Evolutionary conservation across 106 monocot species (phyloP), one percentile per base, ranked within the genome.

Genomic region (Ottelia alismoides): DNA sequence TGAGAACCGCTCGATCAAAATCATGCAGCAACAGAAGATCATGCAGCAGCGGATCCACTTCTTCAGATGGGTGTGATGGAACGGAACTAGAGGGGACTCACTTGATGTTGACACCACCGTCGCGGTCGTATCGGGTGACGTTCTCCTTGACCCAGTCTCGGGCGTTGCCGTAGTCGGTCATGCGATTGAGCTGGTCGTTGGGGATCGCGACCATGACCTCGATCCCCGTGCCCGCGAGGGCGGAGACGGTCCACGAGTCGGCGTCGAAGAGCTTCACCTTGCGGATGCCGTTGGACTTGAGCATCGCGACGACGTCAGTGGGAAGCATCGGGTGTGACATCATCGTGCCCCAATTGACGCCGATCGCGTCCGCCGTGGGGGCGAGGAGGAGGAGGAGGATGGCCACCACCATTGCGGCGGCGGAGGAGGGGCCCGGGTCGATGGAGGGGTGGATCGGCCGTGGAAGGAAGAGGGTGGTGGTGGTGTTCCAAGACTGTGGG

Each of bases 91-190:
- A n/a, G n/a, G n/a, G n/a, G n/a, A n/a, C n/a, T n/a, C n/a, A n/a
- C n/a, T n/a, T n/a, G n/a, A n/a, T n/a, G n/a, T n/a, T 65, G 53
- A 78, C 65, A 21, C 65, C 75, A 30, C 91, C 91, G 28, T 78
- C 75, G 59, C 75, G 78, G 22, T 69, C 74, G 40, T 73, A 92
- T 53, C 91, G 76, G 12, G 70, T 70, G 55, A 70, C 70, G 25
- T 61, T 70, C 29, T 61, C 9, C 51, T 70, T 55, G 24, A 70
- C 70, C 70, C 62, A 70, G 3, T 55, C 30, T 31, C 31, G 47
- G 22, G 62, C 70, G 14, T 30, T 22, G 26, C 10, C 55, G 31
- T 61, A 62, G 26, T 70, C 61, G 48, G 25, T 70, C 61, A 70
- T 31, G 20, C 30, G 11, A 22, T 70, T 28, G 29, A 70, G 61